Percentiles rank a stretch among this genome's conserved stretches.
Evolutionary conservation across 306 rosid species (phyloP).

Genomic region (Quercus robur): DNA sequence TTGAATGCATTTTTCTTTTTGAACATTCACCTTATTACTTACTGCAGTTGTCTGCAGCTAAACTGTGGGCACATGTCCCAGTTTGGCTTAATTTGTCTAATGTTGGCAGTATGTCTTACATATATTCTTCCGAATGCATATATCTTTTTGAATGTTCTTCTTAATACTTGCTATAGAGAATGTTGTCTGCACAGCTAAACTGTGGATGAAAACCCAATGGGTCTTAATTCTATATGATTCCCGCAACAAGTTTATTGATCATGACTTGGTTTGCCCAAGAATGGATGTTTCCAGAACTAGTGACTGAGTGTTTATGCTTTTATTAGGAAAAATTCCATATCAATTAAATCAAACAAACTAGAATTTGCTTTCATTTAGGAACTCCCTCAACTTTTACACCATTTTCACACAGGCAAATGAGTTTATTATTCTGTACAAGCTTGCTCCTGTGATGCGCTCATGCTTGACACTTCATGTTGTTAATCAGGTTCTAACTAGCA

Average conservation of each 20-base stretch:
- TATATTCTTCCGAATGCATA: not conserved
- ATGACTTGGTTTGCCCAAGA: not conserved
- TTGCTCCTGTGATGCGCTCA: not conserved
- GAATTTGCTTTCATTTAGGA: not conserved
- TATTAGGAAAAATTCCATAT: not conserved
- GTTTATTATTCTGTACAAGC: not conserved
- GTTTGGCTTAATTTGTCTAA: too few species aligned
- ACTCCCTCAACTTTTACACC: not conserved
- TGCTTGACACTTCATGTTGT: conserved; percentile 21
- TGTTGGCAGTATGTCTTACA: not conserved
- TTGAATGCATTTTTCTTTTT: not conserved
- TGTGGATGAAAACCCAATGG: not conserved
- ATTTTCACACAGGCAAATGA: not conserved
- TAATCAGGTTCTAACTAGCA: conserved; percentile 46
- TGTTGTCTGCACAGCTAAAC: not conserved
- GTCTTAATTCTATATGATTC: conserved; percentile 8
- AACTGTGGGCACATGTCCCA: not conserved
- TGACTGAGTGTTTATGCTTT: not conserved
- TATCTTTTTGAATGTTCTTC: not conserved
- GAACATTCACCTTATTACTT: not conserved
- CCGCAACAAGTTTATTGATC: not conserved
- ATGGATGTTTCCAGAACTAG: not conserved
- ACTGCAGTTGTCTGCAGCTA: not conserved
- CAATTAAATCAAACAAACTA: not conserved
- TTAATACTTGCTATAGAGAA: not conserved